Evolutionary conservation across 106 monocot genomes (phyloP), one percentile per base, ranked within the genome.

Genomic region (Dendrobium nobile): DNA sequence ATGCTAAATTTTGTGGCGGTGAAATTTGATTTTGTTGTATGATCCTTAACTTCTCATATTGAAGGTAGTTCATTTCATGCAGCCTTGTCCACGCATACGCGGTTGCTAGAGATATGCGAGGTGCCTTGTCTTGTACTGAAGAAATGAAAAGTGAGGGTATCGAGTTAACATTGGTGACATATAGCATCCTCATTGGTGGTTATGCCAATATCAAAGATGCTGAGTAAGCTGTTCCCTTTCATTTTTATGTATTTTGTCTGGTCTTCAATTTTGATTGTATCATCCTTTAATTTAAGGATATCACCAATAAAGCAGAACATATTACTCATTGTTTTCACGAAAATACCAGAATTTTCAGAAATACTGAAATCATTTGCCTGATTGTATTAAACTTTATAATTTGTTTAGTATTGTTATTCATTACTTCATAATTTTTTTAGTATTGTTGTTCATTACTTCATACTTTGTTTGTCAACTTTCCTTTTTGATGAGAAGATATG

Each of bases 31-130:
- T 70, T 37, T 70, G 37, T 33, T 70, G 44, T 74, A 20, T 11
- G 43, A 43, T 74, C 19, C 19, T 42, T 47, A 80, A 73, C 47
- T 79, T 11, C 81, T 37, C 37, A 37, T 37, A 83, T 87, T 88
- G 83, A 87, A 84, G 79, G 64, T 82, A 82, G 77, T 90, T 89
- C 82, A 88, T 92, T 91, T 89, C 86, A 90, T 91, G 99, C 95
- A 99, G 99, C 91, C 92, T 99, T 89, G 81, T 99, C 91, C 93
- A 99, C 84, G 95, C 99, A 86, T 99, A 99, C 93, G 95, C 95
- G 90, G 99, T 99, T 89, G 99, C 92, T 81, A 95, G 91, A 93
- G 99, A 99, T 87, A 95, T 95, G 99, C 86, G 86, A 78, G 99
- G 99, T 33, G 99, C 95, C 64, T 80, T 99, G 54, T 93, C 99